A percentile compares a stretch with the other conserved stretches of the same genome.
These are phyloP conservation scores for Ampelocalamus luodianensis DNA, from an alignment of 176 grass and related monocot genomes.

Conservation along the genomic window DNA sequence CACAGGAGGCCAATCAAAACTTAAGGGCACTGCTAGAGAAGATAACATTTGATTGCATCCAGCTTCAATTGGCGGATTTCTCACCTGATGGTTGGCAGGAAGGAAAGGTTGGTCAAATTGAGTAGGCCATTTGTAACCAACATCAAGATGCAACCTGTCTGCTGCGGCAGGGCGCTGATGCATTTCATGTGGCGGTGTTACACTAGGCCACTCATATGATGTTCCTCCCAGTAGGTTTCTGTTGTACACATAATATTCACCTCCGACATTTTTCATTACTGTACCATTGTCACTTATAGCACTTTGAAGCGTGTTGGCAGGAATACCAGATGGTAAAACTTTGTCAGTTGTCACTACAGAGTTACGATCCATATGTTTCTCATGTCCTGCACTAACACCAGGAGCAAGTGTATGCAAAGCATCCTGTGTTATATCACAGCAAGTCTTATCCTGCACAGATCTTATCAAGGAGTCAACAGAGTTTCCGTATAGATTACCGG, in stretches of 20 bases:
- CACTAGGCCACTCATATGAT: conserved; percentile 72
- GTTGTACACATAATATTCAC: conserved; percentile 64
- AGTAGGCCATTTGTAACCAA: conserved; percentile 74
- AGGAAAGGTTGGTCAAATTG: conserved; percentile 71
- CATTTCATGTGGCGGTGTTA: conserved; percentile 60
- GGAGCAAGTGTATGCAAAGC: conserved; percentile 21
- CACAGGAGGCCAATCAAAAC: conserved; percentile 96
- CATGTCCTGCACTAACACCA: conserved; percentile 31
- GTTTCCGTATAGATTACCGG: conserved; percentile 35
- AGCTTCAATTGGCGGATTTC: conserved; percentile 57
- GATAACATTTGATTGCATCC: conserved; percentile 65
- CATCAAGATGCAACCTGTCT: conserved; percentile 84
- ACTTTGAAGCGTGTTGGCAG: conserved; percentile 49
- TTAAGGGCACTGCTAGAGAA: conserved; percentile 74
- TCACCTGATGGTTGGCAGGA: conserved; percentile 65
- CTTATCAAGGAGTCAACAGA: conserved; percentile 43
- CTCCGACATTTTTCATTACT: conserved; percentile 53
- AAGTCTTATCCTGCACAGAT: conserved; percentile 44
- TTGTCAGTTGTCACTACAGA: conserved; percentile 41
- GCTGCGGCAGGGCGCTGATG: conserved; percentile 68
- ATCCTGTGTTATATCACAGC: conserved; percentile 21
- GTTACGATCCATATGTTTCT: conserved; percentile 44
- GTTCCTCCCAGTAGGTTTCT: conserved; percentile 61
- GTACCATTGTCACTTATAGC: conserved; percentile 49
- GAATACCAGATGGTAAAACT: conserved; percentile 43